phyloP scores from a whole-genome alignment of 208 protist genomes.

The Porcisia deanei region DNA sequence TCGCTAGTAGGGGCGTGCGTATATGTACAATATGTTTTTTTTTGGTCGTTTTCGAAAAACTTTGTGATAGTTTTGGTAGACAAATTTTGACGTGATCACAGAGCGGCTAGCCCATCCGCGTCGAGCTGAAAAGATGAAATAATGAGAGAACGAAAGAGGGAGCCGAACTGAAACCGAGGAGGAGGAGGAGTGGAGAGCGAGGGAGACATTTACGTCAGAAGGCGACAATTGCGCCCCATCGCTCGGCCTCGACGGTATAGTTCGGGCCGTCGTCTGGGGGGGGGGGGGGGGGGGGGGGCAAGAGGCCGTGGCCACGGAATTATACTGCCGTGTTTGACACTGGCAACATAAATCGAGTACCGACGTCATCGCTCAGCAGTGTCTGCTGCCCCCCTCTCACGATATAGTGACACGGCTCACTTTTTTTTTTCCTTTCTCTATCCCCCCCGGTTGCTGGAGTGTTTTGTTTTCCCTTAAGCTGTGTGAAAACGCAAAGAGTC shows the following conservation, averaged over 20 bases:
- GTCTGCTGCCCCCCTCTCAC: background rate
- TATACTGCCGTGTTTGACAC: background rate
- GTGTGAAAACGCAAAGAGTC: background rate
- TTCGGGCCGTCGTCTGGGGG: background rate
- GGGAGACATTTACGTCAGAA: background rate
- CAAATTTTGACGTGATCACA: too few species aligned
- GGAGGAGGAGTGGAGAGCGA: too few species aligned
- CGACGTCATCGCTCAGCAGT: background rate
- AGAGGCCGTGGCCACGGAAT: background rate
- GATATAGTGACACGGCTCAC: background rate
- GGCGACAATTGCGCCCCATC: background rate
- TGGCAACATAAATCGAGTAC: background rate
- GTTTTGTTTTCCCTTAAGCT: background rate
- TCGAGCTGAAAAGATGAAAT: background rate
- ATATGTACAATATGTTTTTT: conserved; percentile 10
- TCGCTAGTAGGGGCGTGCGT: background rate
- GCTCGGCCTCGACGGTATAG: background rate
- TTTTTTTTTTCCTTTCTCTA: background rate
- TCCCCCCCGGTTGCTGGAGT: background rate
- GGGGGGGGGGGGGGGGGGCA: background rate
- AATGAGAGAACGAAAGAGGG: too few species aligned
- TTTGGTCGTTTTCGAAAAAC: background rate
- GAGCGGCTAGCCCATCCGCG: background rate
- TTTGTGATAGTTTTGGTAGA: background rate
- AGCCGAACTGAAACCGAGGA: too few species aligned